A percentile compares a stretch with the other conserved stretches of the same genome.
phyloP scores from a whole-genome alignment of 1,139 yeast species.

The Magnusiomyces clavatus region DNA sequence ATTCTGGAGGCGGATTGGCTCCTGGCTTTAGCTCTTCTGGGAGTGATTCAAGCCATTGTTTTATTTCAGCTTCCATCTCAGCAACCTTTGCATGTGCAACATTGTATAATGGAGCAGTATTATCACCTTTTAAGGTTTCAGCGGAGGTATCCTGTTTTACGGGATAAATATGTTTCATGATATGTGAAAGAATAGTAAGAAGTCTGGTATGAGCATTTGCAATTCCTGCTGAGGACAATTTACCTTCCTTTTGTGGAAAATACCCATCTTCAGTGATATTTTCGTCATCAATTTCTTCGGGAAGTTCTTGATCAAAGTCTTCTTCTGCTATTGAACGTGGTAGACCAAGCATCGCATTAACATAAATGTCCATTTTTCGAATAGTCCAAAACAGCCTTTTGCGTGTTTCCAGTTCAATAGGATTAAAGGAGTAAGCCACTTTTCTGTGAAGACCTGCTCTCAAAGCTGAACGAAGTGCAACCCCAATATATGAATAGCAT shows the following conservation, averaged over 20 bases:
- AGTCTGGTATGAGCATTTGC: slow-evolving; percentile 81
- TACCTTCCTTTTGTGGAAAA: slow-evolving; percentile 30
- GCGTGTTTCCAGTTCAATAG: slow-evolving; percentile 78
- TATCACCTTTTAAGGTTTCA: slow-evolving; percentile 19
- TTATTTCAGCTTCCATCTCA: slow-evolving; percentile 62
- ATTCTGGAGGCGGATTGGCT: slow-evolving; percentile 53
- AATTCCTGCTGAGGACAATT: slow-evolving; percentile 66
- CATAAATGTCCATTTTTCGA: slow-evolving; percentile 85
- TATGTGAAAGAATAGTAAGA: slow-evolving; percentile 50
- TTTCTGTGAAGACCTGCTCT: slow-evolving; percentile 85
- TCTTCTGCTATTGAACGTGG: slow-evolving; percentile 63
- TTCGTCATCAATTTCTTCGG: slow-evolving; percentile 81
- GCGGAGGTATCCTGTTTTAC: slow-evolving; percentile 31
- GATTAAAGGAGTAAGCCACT: slow-evolving; percentile 58
- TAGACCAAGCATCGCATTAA: slow-evolving; percentile 80
- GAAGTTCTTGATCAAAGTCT: slow-evolving; percentile 85
- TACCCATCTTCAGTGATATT: slow-evolving; percentile 61
- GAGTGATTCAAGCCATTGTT: slow-evolving; percentile 65
- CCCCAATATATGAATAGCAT: slow-evolving; percentile 89
- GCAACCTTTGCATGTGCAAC: slow-evolving; percentile 58
- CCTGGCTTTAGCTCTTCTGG: slow-evolving; percentile 74
- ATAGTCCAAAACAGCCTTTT: slow-evolving; percentile 84
- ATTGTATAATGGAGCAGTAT: slow-evolving; percentile 13
- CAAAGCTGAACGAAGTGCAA: slow-evolving; percentile 77
- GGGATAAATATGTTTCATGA: slow-evolving; percentile 51